Percentiles rank a stretch among this genome's conserved stretches.
Conservation (phyloP, 768 basidiomycete genomes). For the Boletus sensibilis region DNA sequence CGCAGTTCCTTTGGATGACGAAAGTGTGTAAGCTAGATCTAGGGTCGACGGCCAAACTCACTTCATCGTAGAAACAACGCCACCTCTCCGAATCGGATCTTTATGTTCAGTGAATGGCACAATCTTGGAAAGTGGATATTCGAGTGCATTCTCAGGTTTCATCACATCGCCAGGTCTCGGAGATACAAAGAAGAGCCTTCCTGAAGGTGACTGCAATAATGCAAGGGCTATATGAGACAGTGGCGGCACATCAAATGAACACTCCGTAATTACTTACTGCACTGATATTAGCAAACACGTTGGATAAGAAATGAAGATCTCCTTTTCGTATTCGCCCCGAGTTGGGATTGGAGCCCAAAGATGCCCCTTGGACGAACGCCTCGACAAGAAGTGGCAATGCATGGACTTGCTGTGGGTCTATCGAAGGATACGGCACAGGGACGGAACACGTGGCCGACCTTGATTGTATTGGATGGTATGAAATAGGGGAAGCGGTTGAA, state of each 20-base stretch:
- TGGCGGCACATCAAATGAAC: neutral
- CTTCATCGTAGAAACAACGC: slow-evolving; percentile 88
- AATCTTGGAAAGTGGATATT: slow-evolving; percentile 82
- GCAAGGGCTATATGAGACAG: neutral
- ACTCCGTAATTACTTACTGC: slow-evolving; percentile 49
- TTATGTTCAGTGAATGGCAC: slow-evolving; percentile 87
- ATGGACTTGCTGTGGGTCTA: slow-evolving; percentile 48
- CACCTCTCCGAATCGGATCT: slow-evolving; percentile 82
- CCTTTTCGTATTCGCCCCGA: slow-evolving; percentile 64
- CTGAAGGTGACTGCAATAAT: slow-evolving; percentile 59
- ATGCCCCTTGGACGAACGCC: slow-evolving; percentile 78
- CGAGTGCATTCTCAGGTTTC: slow-evolving; percentile 45
- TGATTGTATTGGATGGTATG: slow-evolving; percentile 72
- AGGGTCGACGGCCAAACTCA: slow-evolving; percentile 32
- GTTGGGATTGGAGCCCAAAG: slow-evolving; percentile 47
- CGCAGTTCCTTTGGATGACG: slow-evolving; percentile 61
- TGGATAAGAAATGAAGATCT: slow-evolving; percentile 85
- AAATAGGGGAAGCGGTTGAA: slow-evolving; percentile 41
- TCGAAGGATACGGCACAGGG: slow-evolving; percentile 69
- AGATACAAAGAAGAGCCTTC: slow-evolving; percentile 77
- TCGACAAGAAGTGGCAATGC: slow-evolving; percentile 86
- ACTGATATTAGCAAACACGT: slow-evolving; percentile 90
- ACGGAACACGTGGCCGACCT: slow-evolving; percentile 76
- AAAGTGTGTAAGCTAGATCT: slow-evolving; percentile 9
- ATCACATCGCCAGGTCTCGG: slow-evolving; percentile 55